Evolutionary conservation across 2,329 filamentous ascomycete genomes (phyloP), one percentile per base, ranked within the genome.

Genomic region (Talaromyces sp.): DNA sequence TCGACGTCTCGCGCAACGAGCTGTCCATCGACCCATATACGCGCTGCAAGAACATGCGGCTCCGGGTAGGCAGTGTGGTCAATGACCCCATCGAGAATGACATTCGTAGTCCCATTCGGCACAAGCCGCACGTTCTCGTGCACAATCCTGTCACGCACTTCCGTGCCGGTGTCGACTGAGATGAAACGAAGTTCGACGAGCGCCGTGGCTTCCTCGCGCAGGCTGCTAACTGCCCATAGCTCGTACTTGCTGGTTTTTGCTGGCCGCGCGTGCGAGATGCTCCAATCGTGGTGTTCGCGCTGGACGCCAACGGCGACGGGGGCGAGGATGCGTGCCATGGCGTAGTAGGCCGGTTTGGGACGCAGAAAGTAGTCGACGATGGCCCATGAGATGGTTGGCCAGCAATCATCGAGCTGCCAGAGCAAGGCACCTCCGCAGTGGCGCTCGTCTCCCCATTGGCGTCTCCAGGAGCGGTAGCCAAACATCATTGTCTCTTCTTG

Each of bases 401-500:
- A 87, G 73, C 78, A 81, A 62, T 81, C 79, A 55, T 81, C 80
- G 52, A 80, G 66, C 63, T 81, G 79, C 79, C 79, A 81, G 9
- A 81, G 72, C 18, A 81, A 69, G 14, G 77, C 77, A 50, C 79
- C 79, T 16, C 77, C 77, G 62, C 79, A 81, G 62, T 77, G 75
- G 64, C 76, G 68, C 54, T 78, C 76, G 59, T 76, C 73, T 14
- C 78, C 78, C 78, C 78, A 81, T 65, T 81, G 75, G 30, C 78
- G 76, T 51, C 78, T 75, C 78, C 78, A 87, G 54, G 83, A 81
- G 50, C 83, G 79, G 72, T 86, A 87, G 30, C 82, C 85, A 67
- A 83, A 86, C 79, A 84, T 83, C 69, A 87, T 75, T 2, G 83
- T 82, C 68, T 87, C 85, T 31, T 84, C 82, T 72, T 87, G 85